Conservation (phyloP, 768 basidiomycete genomes). For the Hortiboletus campestris region DNA sequence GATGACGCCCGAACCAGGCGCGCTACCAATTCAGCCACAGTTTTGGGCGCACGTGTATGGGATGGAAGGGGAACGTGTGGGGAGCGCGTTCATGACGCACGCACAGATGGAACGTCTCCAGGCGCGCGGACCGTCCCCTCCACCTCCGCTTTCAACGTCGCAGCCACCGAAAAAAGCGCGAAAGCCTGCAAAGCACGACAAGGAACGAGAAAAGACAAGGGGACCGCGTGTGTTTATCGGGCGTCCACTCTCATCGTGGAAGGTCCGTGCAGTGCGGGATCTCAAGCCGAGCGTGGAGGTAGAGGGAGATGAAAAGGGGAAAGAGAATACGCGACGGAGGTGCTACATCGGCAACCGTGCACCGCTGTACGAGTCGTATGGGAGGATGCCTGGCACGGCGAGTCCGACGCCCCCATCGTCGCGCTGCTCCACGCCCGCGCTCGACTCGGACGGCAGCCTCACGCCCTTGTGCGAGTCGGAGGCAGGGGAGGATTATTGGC, state of each 20-base stretch:
- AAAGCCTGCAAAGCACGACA: background rate
- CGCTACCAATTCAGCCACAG: background rate
- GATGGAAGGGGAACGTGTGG: conserved; percentile 27
- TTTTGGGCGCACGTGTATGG: conserved; percentile 38
- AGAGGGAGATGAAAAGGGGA: conserved; percentile 1
- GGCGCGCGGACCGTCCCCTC: background rate
- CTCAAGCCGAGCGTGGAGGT: conserved; percentile 17
- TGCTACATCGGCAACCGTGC: conserved; percentile 21
- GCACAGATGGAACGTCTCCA: conserved; percentile 5
- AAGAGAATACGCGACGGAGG: background rate
- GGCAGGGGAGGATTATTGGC: conserved; percentile 21
- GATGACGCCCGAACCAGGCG: conserved; percentile 3
- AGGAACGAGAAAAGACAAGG: background rate
- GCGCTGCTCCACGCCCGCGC: conserved; percentile 9
- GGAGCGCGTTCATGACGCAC: conserved; percentile 25
- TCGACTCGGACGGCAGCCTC: conserved; percentile 11
- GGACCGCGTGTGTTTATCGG: conserved; percentile 28
- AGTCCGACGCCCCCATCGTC: background rate
- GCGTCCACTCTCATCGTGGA: conserved; percentile 23
- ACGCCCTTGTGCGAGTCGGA: conserved; percentile 12
- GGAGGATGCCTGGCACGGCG: conserved; percentile 14
- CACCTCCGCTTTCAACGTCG: background rate
- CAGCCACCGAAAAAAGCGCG: background rate
- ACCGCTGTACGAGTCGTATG: conserved; percentile 19
- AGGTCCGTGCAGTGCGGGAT: conserved; percentile 20